Evolutionary conservation across 352 stramenopile genomes (phyloP).

Genomic region (Globisporangium echinulatum): DNA sequence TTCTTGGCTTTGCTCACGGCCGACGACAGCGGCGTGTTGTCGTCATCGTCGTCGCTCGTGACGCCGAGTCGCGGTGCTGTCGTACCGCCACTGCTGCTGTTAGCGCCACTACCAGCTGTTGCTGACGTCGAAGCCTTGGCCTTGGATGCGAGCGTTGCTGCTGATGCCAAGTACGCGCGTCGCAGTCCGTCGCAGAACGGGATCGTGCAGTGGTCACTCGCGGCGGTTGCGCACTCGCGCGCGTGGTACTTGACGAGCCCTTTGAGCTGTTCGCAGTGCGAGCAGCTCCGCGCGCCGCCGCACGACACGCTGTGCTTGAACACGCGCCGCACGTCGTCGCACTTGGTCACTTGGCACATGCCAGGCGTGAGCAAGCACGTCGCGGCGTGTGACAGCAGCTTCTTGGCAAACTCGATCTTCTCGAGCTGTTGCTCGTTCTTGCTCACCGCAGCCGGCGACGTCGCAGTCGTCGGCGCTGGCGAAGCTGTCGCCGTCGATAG

Average conservation of each 20-base stretch:
- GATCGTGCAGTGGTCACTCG: conserved; percentile 72
- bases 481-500: neutral
- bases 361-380: conserved; percentile 52
- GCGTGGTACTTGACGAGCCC: conserved; percentile 82
- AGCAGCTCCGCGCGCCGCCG: conserved; percentile 54
- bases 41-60: conserved; percentile 56
- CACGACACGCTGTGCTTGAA: conserved; percentile 85
- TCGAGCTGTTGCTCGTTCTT: conserved; percentile 68
- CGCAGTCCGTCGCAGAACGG: conserved; percentile 77
- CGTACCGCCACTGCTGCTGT: too few relatives aligned
- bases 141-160: conserved; percentile 22
- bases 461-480: conserved; percentile 8
- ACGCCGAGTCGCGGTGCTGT: neutral
- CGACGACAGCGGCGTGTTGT: conserved; percentile 68
- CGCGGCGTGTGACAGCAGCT: conserved; percentile 70
- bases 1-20: conserved; percentile 66
- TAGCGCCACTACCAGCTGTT: conserved; percentile 6
- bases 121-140: conserved; percentile 21
- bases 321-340: conserved; percentile 76
- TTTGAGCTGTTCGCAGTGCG: conserved; percentile 77
- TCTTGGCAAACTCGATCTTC: conserved; percentile 83
- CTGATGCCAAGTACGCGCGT: conserved; percentile 43
- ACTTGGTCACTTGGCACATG: conserved; percentile 81
- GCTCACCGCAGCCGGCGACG: conserved; percentile 13
- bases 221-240: conserved; percentile 58